Evolutionary conservation across 768 basidiomycete genomes (phyloP), one percentile per base, ranked within the genome.

Genomic region (Mycena belliarum): DNA sequence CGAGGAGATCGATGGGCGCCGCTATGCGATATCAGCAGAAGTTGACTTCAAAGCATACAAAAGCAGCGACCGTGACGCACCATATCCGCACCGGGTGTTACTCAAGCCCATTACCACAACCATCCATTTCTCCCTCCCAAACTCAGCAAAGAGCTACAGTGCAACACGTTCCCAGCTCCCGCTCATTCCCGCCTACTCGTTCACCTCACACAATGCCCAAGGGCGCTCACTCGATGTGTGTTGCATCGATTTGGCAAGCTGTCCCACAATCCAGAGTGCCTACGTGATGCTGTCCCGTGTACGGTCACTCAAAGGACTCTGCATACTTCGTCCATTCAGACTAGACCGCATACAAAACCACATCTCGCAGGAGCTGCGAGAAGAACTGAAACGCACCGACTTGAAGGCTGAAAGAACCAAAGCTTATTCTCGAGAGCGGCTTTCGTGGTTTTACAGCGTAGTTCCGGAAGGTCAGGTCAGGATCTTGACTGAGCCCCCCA

Each of bases 161-260:
- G 60, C 60, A 11, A 62, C 43, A 1, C 49, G 60, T 16, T 44
- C 49, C 11, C 60, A 62, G 51, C 52, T 57, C 15, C 60, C 60
- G 1, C 44, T 62, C 16, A 57, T 62, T 20, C 55, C 60, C 8
- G 47, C 47, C 4, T 49, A 35, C 33, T 10, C 47, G 5, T 47
- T 47, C 29, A 47, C 46, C 5, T 47, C 46, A 8, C 46, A 47
- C 28, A 47, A 47, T 21, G 46, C 48, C 35, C 35, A 49, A 18
- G 35, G 48, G 3, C 35, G 35, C 21, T 49, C 48, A 14, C 35
- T 38, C n/a, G 35, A 38, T 49, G 48, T 35, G 12, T 49, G 48
- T 26, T 49, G 48, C 48, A 49, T 49, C 15, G 48, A 49, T 49
- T 23, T 49, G 18, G 48, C 48, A 4, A 49, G 48, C 35, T 49